These are phyloP conservation scores for Sarocladium brachiariae DNA, from an alignment of 2,329 filamentous ascomycete species.

Conservation along the genomic window DNA sequence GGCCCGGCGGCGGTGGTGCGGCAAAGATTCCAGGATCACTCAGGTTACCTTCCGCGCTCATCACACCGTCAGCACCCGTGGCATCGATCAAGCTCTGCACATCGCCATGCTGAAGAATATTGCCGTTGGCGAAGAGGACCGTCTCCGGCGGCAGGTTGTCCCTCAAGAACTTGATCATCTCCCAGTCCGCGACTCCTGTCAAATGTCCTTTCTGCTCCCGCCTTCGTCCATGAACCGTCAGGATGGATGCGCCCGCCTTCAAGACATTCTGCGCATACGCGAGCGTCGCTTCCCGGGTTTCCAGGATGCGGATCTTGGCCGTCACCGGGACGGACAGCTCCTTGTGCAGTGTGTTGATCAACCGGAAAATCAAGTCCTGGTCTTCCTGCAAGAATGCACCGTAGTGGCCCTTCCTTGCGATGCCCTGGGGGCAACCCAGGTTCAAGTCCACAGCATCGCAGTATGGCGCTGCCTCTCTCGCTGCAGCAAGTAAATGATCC, in stretches of 20 bases:
- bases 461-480: constrained; percentile 70
- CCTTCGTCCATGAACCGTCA: constrained; percentile 84
- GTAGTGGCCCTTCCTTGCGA: constrained; percentile 84
- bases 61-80: constrained; percentile 86
- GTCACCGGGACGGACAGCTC: constrained; percentile 80
- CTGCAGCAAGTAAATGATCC: constrained; percentile 71
- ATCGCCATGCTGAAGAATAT: constrained; percentile 76
- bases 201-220: constrained; percentile 94
- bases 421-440: constrained; percentile 91
- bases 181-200: constrained; percentile 90
- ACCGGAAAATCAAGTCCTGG: constrained; percentile 70
- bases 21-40: constrained; percentile 87
- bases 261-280: constrained; percentile 85
- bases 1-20: constrained; percentile 52
- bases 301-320: constrained; percentile 87
- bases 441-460: constrained; percentile 97
- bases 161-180: constrained; percentile 71
- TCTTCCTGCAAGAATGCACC: constrained; percentile 94
- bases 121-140: constrained; percentile 95
- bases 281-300: constrained; percentile 78
- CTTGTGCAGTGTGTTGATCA: constrained; percentile 77
- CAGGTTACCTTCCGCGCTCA: constrained; percentile 94
- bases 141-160: constrained; percentile 79
- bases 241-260: constrained; percentile 79
- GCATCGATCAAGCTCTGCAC: constrained; percentile 69